Base-by-base conservation (phyloP, 768 basidiomycete genomes). In the Mycena epipterygia region DNA sequence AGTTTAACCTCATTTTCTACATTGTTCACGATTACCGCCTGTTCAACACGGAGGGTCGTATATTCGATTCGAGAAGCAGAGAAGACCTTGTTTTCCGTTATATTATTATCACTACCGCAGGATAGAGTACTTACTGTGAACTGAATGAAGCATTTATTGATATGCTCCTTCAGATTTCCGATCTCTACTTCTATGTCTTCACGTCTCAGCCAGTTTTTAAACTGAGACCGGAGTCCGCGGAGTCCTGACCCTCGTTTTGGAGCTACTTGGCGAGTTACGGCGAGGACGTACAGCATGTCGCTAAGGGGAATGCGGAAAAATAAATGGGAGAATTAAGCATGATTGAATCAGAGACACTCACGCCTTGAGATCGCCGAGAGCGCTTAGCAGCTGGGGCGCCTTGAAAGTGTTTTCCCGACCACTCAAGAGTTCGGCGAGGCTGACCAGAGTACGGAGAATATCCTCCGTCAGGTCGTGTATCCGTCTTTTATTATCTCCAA, bases 131-230 rank as follows among this genome's bases (percentile, higher is more conserved):
- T 52, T 39, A 62, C 72, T 25, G 72, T 65, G 52, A 73, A 73
- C 29, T 57, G 69, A 21, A 57, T 23, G 25, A 35, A 61, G 51
- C 67, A 70, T 64, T 68, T 64, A n/a, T 60, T 51, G 9, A 65
- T 29, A 53, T 60, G 67, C 14, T 64, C 62, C 23, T 65, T 56
- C 46, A 73, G 39, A 27, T 44, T 37, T 29, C 13, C 21, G 21
- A 73, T 64, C 21, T 53, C 62, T 4, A 12, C 14, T 41, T 69
- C 71, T 11, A 69, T 21, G 21, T 64, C 67, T 7, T 73, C 62
- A 14, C 71, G 71, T 53, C 37, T 73, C 37, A 48, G 25, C 71
- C 71, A 73, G 21, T 17, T 21, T 30, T 60, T 68, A n/a, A 73
- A 23, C 16, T 69, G 58, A 29, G 71, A 48, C 16, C 49, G 2